Evolutionary conservation across 176 grass and related monocot genomes (phyloP), one percentile per base, ranked within the genome.

Genomic region (Raddia guianensis): DNA sequence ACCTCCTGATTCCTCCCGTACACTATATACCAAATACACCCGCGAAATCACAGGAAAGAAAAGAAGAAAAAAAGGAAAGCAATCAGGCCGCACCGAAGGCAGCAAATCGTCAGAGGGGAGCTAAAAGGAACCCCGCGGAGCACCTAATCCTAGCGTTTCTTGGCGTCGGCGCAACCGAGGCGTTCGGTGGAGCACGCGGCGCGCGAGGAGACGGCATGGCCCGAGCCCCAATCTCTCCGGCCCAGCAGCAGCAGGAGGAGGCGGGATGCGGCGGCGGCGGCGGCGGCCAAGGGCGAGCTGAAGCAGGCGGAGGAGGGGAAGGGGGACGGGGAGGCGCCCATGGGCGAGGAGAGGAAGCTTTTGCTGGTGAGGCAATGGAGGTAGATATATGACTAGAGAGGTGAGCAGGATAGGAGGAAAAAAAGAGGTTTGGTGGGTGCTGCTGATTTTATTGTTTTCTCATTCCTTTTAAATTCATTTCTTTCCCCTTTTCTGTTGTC

Each of bases 101-200:
- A 44, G 45, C 15, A 37, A 86, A 68, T 86, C 19, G 66, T 67
- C 66, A 90, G 60, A 73, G 83, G 83, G 79, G 78, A 90, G 51
- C 83, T 82, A 90, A 86, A 90, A 86, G 88, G 79, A 67, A 86
- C 78, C 83, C 83, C 67, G 33, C n/a, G 14, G 19, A 57, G 44
- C 34, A 73, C 78, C 83, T 82, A 86, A 68, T 86, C 35, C 88
- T 90, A 82, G 83, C 67, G 78, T 78, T 78, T 86, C 59, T 82
- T 90, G 88, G 67, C 59, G 70, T 50, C 83, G 21, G 67, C 54
- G n/a, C 51, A 60, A 53, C 12, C 51, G 74, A 82, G 83, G 73
- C 75, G 86, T 86, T 89, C 62, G 78, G 51, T 82, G 83, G 83
- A 86, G 42, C 83, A 86, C 6, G 59, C 53, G 12, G 73, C 19